Evolutionary conservation across 2,329 filamentous ascomycete species (phyloP), one percentile per base, ranked within the genome.

Genomic region (Epichloe elymi): DNA sequence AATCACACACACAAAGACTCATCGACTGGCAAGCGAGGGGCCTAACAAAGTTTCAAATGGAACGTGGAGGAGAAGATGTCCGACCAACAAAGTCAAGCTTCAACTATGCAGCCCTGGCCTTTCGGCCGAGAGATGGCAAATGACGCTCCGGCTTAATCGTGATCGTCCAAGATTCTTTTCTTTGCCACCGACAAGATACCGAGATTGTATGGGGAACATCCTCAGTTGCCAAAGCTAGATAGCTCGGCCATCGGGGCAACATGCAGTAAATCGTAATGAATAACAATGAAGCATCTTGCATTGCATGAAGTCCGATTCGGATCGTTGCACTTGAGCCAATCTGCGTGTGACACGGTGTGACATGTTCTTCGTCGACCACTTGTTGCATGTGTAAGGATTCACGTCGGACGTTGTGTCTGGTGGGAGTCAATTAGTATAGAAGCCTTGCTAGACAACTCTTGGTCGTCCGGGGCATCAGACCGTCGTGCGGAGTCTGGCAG

Each of bases 121-220:
- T 72, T 95, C 86, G 74, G 79, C 71, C 71, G 74, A 74, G 76
- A 81, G 78, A 81, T 83, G 87, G 79, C 83, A 90, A 82, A 83
- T 84, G 83, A 80, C 80, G 87, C 89, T 95, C 90, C 90, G 89
- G 90, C 90, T 96, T 95, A 95, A 93, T 95, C 85, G 88, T 84
- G 86, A 88, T 88, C 85, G 62, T 46, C 57, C n/a, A 33, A 23
- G 54, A 53, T 54, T 67, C 78, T 79, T 67, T 69, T 95, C 79
- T 95, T 75, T 85, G 89, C 88, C 87, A 69, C 70, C 76, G 80
- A 85, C 82, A 77, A 77, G 76, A 75, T 85, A 93, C 88, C 86
- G 86, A 88, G 78, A 79, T 74, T 75, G 83, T 83, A 88, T 76
- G 69, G 76, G 64, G 68, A 74, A 67, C 65, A 66, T 62, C 73